phyloP scores from a whole-genome alignment of 805 yeast species.

The Saccharomycopsis sp. region DNA sequence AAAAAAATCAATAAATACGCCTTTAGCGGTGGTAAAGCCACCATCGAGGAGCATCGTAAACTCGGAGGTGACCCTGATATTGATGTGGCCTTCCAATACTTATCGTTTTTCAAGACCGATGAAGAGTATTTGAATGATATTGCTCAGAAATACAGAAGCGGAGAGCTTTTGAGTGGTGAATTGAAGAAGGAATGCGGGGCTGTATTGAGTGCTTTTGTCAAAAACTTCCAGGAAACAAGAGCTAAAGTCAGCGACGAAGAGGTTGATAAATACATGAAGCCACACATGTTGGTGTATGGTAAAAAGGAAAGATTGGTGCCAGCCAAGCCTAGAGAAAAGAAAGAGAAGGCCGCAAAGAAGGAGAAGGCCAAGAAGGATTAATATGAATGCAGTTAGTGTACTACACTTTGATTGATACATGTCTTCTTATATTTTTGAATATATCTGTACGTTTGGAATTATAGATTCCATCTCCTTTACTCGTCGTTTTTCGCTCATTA shows the following conservation, averaged over 20 bases:
- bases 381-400: neutral
- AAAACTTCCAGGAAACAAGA: slow-evolving; percentile 76
- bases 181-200: slow-evolving; percentile 83
- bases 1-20: slow-evolving; percentile 96
- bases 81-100: slow-evolving; percentile 91
- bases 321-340: slow-evolving; percentile 47
- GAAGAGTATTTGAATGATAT: slow-evolving; percentile 66
- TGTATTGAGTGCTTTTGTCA: slow-evolving; percentile 71
- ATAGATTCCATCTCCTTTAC: too few relatives aligned
- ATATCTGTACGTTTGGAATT: too few relatives aligned
- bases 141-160: slow-evolving; percentile 61
- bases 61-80: slow-evolving; percentile 92
- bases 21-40: slow-evolving; percentile 86
- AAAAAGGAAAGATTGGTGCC: slow-evolving; percentile 67
- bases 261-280: slow-evolving; percentile 69
- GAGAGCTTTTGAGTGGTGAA: slow-evolving; percentile 87
- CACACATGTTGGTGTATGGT: slow-evolving; percentile 77
- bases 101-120: slow-evolving; percentile 84
- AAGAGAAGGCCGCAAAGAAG: slow-evolving; percentile 24
- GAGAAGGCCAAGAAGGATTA: neutral
- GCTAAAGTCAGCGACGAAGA: slow-evolving; percentile 53
- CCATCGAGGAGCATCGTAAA: slow-evolving; percentile 84
- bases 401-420: too few relatives aligned
- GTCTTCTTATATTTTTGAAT: too few relatives aligned
- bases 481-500: too few relatives aligned